Percentiles rank a stretch among this genome's conserved stretches.
Conservation (phyloP, 2,329 filamentous ascomycete genomes). For the Epichloe hybrida region DNA sequence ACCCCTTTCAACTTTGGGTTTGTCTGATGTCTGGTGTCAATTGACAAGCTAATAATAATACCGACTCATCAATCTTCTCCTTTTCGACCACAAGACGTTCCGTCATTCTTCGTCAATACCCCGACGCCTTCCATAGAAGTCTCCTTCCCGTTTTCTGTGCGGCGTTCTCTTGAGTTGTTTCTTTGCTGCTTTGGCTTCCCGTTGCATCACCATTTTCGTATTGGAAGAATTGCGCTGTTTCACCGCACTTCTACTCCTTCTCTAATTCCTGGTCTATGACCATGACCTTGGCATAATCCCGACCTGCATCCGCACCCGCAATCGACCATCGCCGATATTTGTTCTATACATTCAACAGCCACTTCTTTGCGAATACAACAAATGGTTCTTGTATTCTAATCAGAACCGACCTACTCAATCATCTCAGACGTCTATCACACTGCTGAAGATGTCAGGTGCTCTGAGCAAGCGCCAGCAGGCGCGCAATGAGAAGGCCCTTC, state of each 20-base stretch:
- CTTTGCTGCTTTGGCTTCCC: not conserved
- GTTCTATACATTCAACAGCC: not conserved
- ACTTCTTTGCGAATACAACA: not conserved
- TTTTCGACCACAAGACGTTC: conserved; percentile 1
- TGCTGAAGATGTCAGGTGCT: conserved; percentile 48
- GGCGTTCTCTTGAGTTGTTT: not conserved
- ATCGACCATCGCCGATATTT: not conserved
- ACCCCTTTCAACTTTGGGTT: not conserved
- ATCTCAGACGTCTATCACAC: not conserved
- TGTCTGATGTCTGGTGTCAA: not conserved
- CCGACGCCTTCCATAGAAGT: not conserved
- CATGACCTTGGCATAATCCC: not conserved
- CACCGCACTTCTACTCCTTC: not conserved
- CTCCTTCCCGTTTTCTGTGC: not conserved
- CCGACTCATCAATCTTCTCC: conserved; percentile 1
- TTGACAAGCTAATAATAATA: not conserved
- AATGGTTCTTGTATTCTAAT: not conserved
- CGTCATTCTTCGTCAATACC: not conserved
- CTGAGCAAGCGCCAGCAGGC: conserved; percentile 95
- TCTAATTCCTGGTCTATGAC: not conserved
- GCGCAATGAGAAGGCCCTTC: conserved; percentile 84
- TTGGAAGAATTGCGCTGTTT: not conserved
- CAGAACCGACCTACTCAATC: not conserved
- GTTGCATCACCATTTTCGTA: not conserved
- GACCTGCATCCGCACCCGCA: not conserved